A percentile compares a stretch with the other conserved stretches of the same genome.
Conservation (phyloP, 1,139 yeast genomes). For the Geotrichum cucujoidarum region DNA sequence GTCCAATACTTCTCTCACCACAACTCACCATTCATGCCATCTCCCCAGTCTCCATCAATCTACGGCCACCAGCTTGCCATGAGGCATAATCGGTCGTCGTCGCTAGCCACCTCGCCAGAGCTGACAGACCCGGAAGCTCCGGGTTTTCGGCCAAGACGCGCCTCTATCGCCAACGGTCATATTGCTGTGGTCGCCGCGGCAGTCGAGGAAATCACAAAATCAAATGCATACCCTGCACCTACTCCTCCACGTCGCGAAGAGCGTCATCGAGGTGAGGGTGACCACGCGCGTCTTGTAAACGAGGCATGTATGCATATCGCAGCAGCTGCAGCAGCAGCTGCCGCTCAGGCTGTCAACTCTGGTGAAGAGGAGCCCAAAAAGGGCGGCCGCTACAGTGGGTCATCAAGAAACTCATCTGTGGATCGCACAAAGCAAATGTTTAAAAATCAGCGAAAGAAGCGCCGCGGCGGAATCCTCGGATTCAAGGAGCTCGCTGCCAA, state of each 20-base stretch:
- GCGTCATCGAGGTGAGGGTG: constrained; percentile 33
- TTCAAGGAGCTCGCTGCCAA: constrained; percentile 84
- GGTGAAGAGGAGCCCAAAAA: constrained; percentile 26
- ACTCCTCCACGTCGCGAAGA: constrained; percentile 15
- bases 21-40: constrained; percentile 10
- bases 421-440: constrained; percentile 22
- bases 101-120: constrained; percentile 21
- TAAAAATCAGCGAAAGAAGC: constrained; percentile 45
- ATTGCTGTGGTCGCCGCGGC: constrained; percentile 30
- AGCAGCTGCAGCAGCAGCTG: constrained; percentile 64
- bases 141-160: constrained; percentile 31
- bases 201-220: constrained; percentile 23
- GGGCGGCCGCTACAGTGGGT: constrained; percentile 20
- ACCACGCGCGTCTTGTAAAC: constrained; percentile 66
- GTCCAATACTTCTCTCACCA: constrained; percentile 4
- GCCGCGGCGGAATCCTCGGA: constrained; percentile 85
- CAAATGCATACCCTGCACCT: not conserved
- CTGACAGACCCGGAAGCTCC: constrained; percentile 18
- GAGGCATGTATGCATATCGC: constrained; percentile 83
- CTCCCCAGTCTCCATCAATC: constrained; percentile 28
- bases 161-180: constrained; percentile 33
- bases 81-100: constrained; percentile 24
- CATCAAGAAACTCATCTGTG: constrained; percentile 18
- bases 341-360: constrained; percentile 34
- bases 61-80: constrained; percentile 18